A percentile compares a stretch with the other conserved stretches of the same genome.
phyloP scores from a whole-genome alignment of 768 basidiomycete genomes.

The Hygrocybe coccinea region DNA sequence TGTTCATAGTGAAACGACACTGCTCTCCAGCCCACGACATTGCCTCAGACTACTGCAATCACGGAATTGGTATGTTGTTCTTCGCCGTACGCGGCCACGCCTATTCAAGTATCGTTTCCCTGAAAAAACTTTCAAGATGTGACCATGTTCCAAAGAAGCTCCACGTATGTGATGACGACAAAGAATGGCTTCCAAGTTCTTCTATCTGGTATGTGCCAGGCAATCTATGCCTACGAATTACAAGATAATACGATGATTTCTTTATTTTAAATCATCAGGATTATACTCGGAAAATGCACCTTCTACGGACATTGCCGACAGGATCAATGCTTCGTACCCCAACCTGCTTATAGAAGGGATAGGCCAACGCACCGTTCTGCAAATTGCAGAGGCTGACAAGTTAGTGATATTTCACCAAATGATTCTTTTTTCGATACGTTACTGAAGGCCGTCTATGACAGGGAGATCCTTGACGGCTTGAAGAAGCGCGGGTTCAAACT shows the following conservation, averaged over 20 bases:
- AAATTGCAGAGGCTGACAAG: conserved; percentile 36
- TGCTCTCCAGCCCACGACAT: conserved; percentile 40
- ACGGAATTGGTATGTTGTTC: conserved; percentile 38
- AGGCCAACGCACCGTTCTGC: conserved; percentile 16
- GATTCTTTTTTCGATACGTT: too few relatives aligned
- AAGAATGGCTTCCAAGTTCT: conserved; percentile 34
- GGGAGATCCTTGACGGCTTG: conserved; percentile 37
- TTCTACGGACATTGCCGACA: conserved; percentile 47
- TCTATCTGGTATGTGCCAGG: conserved; percentile 19
- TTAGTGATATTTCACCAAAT: conserved; percentile 12
- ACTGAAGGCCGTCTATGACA: conserved; percentile 8
- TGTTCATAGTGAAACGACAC: neutral
- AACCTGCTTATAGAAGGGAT: conserved; percentile 28
- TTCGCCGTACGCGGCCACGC: too few relatives aligned
- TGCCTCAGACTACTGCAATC: conserved; percentile 36
- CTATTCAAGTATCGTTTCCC: neutral
- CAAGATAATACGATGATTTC: neutral
- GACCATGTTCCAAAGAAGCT: conserved; percentile 45
- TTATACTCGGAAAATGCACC: conserved; percentile 47
- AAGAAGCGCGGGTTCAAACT: conserved; percentile 43
- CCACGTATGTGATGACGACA: conserved; percentile 53
- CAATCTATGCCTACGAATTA: neutral
- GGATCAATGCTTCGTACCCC: conserved; percentile 45
- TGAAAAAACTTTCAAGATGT: conserved; percentile 29
- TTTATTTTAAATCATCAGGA: conserved; percentile 16